These are phyloP conservation scores for Taiozyma sp. DNA, from an alignment of 1,139 yeast genomes.

Conservation along the genomic window DNA sequence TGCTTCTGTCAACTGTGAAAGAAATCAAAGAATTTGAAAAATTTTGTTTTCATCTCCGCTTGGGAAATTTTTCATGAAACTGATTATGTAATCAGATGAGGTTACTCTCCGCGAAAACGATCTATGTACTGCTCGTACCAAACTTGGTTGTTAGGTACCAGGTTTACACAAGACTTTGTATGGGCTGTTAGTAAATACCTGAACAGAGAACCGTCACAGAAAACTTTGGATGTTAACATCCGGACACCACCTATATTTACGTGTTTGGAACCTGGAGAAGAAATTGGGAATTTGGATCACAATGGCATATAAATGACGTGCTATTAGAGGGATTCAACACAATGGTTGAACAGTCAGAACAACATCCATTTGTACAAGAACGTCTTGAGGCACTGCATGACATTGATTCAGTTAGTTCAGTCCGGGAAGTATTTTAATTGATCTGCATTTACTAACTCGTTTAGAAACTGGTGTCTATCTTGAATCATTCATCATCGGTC, in stretches of 20 bases:
- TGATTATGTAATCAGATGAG: neutral
- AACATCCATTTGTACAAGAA: slow-evolving; percentile 36
- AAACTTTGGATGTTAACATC: neutral
- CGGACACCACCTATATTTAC: neutral
- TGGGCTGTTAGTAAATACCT: neutral
- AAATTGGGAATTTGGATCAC: neutral
- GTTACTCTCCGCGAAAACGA: neutral
- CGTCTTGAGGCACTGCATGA: slow-evolving; percentile 41
- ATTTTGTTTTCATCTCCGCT: neutral
- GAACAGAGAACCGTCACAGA: neutral
- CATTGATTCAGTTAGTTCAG: slow-evolving; percentile 31
- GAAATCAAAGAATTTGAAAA: neutral
- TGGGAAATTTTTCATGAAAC: too few relatives aligned
- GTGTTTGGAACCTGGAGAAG: too few relatives aligned
- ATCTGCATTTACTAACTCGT: neutral
- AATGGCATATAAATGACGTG: neutral
- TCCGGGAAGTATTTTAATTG: slow-evolving; percentile 10
- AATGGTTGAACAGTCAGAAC: slow-evolving; percentile 6
- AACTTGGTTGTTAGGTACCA: neutral
- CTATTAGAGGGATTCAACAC: neutral
- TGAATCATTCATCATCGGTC: slow-evolving; percentile 24
- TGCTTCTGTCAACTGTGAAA: neutral
- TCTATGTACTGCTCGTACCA: neutral
- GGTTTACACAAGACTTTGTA: neutral
- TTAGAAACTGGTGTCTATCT: slow-evolving; percentile 24